phyloP scores from a whole-genome alignment of 2,329 filamentous ascomycete genomes.

The Fusarium camptoceras region DNA sequence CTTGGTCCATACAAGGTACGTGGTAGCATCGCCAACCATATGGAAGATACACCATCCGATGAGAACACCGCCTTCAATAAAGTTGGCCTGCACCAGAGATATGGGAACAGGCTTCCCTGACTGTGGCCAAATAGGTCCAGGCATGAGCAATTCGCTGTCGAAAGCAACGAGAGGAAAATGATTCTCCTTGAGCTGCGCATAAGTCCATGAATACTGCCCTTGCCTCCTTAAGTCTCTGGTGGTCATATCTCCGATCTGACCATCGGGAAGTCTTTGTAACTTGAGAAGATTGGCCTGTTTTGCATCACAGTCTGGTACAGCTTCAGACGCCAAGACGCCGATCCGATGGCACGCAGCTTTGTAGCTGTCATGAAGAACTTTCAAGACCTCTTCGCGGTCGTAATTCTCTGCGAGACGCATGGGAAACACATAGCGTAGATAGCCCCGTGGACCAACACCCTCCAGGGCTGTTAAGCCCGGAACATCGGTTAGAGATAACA shows the following conservation, averaged over 20 bases:
- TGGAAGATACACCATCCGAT: constrained; percentile 27
- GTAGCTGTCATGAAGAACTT: constrained; percentile 1
- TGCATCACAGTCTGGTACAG: constrained; percentile 13
- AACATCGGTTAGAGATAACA: background rate
- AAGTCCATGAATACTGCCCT: constrained; percentile 1
- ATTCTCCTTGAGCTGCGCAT: constrained; percentile 8
- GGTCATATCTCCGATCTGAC: background rate
- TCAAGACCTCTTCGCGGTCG: background rate
- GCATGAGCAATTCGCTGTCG: constrained; percentile 12
- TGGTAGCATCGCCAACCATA: constrained; percentile 27
- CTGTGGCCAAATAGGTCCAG: constrained; percentile 13
- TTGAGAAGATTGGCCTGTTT: constrained; percentile 17
- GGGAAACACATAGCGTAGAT: constrained; percentile 29
- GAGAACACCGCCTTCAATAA: constrained; percentile 23
- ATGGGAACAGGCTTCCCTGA: background rate
- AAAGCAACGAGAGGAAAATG: constrained; percentile 22
- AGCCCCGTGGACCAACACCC: constrained; percentile 20
- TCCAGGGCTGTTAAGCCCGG: constrained; percentile 20
- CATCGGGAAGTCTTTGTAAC: constrained; percentile 2
- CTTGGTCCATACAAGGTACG: constrained; percentile 27
- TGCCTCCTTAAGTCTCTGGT: constrained; percentile 4
- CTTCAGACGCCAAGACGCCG: constrained; percentile 18
- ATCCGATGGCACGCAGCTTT: constrained; percentile 10
- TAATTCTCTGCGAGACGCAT: constrained; percentile 5
- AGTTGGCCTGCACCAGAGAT: constrained; percentile 20